Evolutionary conservation across 352 stramenopile genomes (phyloP), one percentile per base, ranked within the genome.

Genomic region (Phytophthora pini): DNA sequence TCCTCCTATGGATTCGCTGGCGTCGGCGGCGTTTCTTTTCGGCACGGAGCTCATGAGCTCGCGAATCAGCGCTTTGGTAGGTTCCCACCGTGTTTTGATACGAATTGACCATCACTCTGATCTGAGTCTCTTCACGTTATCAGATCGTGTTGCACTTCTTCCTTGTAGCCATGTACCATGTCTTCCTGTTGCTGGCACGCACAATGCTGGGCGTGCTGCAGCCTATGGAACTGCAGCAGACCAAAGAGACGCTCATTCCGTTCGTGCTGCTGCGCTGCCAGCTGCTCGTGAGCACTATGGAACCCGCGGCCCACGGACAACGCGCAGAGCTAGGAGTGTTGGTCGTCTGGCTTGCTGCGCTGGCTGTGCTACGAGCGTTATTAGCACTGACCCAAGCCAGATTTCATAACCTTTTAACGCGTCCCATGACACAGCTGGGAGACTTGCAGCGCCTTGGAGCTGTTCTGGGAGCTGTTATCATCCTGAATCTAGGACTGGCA

Each of bases 211-310:
- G 80, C 31, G 51, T 56, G 20, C 76, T 90, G 40, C 80, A 75
- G 1, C 64, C 79, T 0, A 45, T 74, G 22, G 84, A 93, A 59
- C 80, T 91, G 31, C 80, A 93, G 71, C 84, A 89, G 77, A 91
- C 84, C 22, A 93, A 93, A 43, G 84, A 93, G 53, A 91, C 80
- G 17, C 81, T 93, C 56, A 79, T 93, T 49, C 82, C 88, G 43
- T 93, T 91, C 40, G 62, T 90, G 17, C 59, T 93, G 54, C 85
- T 93, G 72, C 84, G 84, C 29, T 90, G 78, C 27, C 72, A 91
- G 22, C 62, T 93, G 62, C 80, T 93, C 2, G 80, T 86, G 7
- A 90, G 78, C 56, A 93, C 84, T 26, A 82, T 93, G 69, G 75
- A 83, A 43, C 70, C 72, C 1, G 43, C 59, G 44, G 71, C 60